These are phyloP conservation scores for Crithidia bombi DNA, from an alignment of 208 protist species.

Conservation along the genomic window DNA sequence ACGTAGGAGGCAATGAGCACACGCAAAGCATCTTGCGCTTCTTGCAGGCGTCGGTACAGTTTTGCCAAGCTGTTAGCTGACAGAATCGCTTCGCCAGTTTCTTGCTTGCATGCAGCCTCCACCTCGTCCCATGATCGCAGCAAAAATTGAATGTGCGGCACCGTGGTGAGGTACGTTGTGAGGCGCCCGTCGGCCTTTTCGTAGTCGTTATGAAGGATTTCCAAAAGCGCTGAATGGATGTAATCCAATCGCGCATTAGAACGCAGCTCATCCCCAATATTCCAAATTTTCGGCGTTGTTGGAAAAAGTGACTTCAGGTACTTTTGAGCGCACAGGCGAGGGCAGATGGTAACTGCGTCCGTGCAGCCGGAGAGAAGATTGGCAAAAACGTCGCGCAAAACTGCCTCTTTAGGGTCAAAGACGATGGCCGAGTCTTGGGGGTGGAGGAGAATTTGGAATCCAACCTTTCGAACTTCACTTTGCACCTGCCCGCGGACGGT, in stretches of 20 bases:
- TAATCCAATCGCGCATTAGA: slow-evolving; percentile 70
- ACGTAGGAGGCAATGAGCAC: slow-evolving; percentile 91
- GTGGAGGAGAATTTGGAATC: slow-evolving; percentile 89
- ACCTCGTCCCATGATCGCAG: slow-evolving; percentile 81
- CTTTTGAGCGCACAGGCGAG: slow-evolving; percentile 82
- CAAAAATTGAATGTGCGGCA: slow-evolving; percentile 90
- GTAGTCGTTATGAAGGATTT: slow-evolving; percentile 85
- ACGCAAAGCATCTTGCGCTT: slow-evolving; percentile 79
- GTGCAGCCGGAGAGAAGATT: slow-evolving; percentile 74
- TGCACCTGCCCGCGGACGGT: slow-evolving; percentile 63
- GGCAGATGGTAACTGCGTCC: slow-evolving; percentile 54
- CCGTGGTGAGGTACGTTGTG: slow-evolving; percentile 74
- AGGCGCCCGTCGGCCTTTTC: slow-evolving; percentile 78
- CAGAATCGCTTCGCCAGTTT: slow-evolving; percentile 57
- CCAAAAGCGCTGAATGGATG: slow-evolving; percentile 56
- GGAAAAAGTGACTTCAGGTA: slow-evolving; percentile 82
- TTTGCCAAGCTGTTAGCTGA: slow-evolving; percentile 66
- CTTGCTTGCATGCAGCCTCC: slow-evolving; percentile 74
- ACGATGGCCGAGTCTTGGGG: slow-evolving; percentile 68
- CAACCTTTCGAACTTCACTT: slow-evolving; percentile 76
- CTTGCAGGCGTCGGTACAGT: slow-evolving; percentile 79
- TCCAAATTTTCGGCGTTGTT: slow-evolving; percentile 80
- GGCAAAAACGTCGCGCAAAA: slow-evolving; percentile 61
- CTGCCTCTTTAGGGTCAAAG: slow-evolving; percentile 74
- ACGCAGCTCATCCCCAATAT: slow-evolving; percentile 65